Evolutionary conservation across 352 stramenopile genomes (phyloP), one percentile per base, ranked within the genome.

Genomic region (Pythium sukuiense): DNA sequence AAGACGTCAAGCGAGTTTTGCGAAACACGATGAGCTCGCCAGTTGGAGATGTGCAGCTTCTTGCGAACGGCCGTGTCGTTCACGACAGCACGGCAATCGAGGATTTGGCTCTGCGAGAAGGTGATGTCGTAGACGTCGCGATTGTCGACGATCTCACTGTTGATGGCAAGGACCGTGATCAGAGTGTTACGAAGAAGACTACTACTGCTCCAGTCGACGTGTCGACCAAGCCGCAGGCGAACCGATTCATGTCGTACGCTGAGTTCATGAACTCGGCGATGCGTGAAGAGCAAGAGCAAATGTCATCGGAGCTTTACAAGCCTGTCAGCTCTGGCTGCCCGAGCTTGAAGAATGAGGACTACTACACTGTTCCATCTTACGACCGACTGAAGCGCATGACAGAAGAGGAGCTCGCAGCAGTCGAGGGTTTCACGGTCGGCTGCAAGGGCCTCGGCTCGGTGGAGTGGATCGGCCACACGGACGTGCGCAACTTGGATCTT

Each of bases 371-470:
- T 24, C 87, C 87, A 13, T 84, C 84, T 18, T 89, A 87, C 53
- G 81, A 89, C 24, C 61, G 69, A 24, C 63, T 95, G 50, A 79
- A 91, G 61, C 63, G 76, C n/a, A 90, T 95, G 82, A 84, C 63
- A 7, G 86, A 93, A 13, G 41, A 69, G 12, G 87, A 95, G 63
- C 69, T 95, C 1, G 75, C 79, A 3, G 65, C 83, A 61, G 85
- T 95, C 6, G 83, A 92, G 29, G 69, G 77, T 6, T 93, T 95
- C 35, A 91, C 82, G 13, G 84, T 95, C 53, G 87, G 83, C 27
- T 93, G 87, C 69, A 87, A 88, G 60, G 85, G 83, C 13, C 74
- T 92, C 18, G 87, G 87, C 12, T 87, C 81, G 13, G 85, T 95
- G 14, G 77, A 93, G 37, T 95, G 87, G 87, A 80, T 93, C 26